These are phyloP conservation scores for Nannochloropsis oceanica DNA, from an alignment of 108 stramenopile species.

Conservation along the genomic window DNA sequence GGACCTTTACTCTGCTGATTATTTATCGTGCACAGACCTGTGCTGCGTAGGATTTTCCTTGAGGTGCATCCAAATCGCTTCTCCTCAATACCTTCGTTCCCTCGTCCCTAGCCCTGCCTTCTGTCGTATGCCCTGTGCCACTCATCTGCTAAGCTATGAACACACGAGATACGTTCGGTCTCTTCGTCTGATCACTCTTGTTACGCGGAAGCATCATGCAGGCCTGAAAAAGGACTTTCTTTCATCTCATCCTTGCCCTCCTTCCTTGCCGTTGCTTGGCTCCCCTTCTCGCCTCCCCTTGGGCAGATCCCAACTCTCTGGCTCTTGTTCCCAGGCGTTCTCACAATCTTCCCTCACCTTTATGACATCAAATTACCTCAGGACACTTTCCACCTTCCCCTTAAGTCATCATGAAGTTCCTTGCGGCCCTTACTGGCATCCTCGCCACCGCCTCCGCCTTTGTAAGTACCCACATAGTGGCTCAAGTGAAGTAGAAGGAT, in stretches of 20 bases:
- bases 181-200: not conserved
- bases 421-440: not conserved
- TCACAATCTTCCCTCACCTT: not conserved
- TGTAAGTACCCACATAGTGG: not conserved
- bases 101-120: not conserved
- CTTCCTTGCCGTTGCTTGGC: not conserved
- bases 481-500: not conserved
- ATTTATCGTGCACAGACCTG: too few species aligned
- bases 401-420: not conserved
- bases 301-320: not conserved
- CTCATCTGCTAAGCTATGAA: not conserved
- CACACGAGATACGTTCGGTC: not conserved
- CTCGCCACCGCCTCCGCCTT: not conserved
- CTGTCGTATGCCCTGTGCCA: too few species aligned
- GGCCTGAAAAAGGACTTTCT: too few species aligned
- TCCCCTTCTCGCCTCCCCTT: not conserved
- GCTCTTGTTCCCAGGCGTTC: not conserved
- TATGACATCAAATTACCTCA: not conserved
- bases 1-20: too few species aligned
- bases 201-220: not conserved
- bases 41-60: not conserved
- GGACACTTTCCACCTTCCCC: not conserved
- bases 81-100: not conserved
- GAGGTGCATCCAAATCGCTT: not conserved
- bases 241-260: not conserved